phyloP scores from a whole-genome alignment of 2,329 filamentous ascomycete genomes.

The Fusarium hostae region DNA sequence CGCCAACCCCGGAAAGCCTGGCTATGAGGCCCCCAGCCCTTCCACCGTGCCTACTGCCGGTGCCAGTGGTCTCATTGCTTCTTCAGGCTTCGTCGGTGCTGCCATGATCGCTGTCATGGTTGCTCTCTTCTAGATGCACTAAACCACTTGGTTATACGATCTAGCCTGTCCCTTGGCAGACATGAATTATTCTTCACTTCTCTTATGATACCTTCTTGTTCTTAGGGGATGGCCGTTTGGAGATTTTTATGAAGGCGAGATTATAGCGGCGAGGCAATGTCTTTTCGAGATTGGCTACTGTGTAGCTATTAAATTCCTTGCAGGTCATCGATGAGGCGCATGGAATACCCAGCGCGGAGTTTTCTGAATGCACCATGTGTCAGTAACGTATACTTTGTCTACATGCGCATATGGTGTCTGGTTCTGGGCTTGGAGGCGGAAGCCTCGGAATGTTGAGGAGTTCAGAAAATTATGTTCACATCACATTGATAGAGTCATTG shows the following conservation, averaged over 20 bases:
- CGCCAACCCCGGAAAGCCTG: conserved; percentile 16
- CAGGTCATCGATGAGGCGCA: conserved; percentile 44
- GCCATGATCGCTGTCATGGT: conserved; percentile 54
- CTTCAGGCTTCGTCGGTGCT: conserved; percentile 54
- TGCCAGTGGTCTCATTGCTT: conserved; percentile 52
- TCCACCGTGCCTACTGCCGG: conserved; percentile 44
- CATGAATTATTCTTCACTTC: conserved; percentile 23
- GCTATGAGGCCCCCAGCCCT: conserved; percentile 23
- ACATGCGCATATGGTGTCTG: conserved; percentile 20
- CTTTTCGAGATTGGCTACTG: conserved; percentile 36
- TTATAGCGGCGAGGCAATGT: conserved; percentile 27
- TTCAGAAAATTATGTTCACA: conserved; percentile 21
- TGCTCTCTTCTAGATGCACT: conserved; percentile 48
- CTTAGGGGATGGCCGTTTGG: conserved; percentile 48
- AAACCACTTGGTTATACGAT: conserved; percentile 5
- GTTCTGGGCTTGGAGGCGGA: conserved; percentile 31
- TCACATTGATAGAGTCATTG: conserved; percentile 7
- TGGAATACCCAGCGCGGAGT: conserved; percentile 41
- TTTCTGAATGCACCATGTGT: conserved; percentile 37
- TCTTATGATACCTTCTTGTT: conserved; percentile 39
- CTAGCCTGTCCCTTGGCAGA: not conserved
- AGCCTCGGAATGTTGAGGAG: conserved; percentile 32
- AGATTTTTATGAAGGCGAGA: conserved; percentile 29
- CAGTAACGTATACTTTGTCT: not conserved
- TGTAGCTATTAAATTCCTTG: conserved; percentile 37